A percentile compares a stretch with the other conserved stretches of the same genome.
Conservation (phyloP, 305 asterid species). For the Caryopteris hybrid region DNA sequence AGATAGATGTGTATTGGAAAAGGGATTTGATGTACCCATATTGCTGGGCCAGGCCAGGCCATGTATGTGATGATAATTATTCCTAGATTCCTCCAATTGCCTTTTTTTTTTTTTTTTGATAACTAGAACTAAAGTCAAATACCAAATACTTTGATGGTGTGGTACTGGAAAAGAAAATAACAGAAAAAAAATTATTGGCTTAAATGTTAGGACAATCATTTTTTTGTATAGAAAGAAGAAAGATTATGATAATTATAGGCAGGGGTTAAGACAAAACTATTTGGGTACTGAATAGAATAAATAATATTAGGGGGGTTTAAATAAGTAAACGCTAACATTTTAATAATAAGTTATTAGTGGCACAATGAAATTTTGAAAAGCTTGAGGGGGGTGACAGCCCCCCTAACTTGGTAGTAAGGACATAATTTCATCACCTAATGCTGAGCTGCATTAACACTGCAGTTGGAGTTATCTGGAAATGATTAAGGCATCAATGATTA, state of each 20-base stretch:
- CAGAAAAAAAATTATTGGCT: too few species aligned
- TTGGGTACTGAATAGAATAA: too few species aligned
- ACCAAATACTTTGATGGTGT: not conserved
- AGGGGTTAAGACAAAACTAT: too few species aligned
- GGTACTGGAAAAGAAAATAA: not conserved
- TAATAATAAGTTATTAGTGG: too few species aligned
- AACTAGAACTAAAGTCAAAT: constrained; percentile 10
- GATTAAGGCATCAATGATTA: constrained; percentile 18
- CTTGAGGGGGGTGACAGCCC: too few species aligned
- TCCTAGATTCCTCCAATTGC: constrained; percentile 16
- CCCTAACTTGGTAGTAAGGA: too few species aligned
- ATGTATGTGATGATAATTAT: constrained; percentile 6
- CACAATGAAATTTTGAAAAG: too few species aligned
- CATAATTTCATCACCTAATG: constrained; percentile 20
- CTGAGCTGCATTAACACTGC: constrained; percentile 25
- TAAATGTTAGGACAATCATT: constrained; percentile 4
- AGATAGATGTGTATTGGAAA: constrained; percentile 3
- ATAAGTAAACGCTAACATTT: too few species aligned
- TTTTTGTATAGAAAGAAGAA: not conserved
- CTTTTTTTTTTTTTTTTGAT: too few species aligned
- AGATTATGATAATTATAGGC: too few species aligned
- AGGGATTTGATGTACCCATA: not conserved
- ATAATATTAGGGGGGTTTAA: too few species aligned
- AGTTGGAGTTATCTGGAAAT: constrained; percentile 18
- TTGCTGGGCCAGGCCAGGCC: constrained; percentile 14